Evolutionary conservation across 2,329 filamentous ascomycete species (phyloP), one percentile per base, ranked within the genome.

Genomic region (Arachnomyces sp.): DNA sequence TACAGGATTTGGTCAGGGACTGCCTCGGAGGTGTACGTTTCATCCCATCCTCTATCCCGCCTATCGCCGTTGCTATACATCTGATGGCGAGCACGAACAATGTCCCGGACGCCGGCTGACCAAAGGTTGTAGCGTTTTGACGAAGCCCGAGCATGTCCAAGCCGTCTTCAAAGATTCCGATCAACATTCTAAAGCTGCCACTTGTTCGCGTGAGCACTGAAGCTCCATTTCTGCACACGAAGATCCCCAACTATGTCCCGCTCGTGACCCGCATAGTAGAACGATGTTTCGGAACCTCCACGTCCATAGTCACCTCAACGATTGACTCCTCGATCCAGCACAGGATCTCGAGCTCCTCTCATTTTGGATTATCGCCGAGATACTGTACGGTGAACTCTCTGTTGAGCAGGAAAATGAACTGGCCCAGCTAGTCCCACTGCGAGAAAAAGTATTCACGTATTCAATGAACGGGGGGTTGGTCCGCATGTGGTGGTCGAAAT

Each of bases 101-200:
- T n/a, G n/a, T n/a, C n/a, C n/a, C n/a, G n/a, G n/a, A n/a, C n/a
- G n/a, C n/a, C n/a, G n/a, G n/a, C n/a, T n/a, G n/a, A n/a, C n/a
- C n/a, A n/a, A 15, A 34, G 9, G 8, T 16, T 34, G 28, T 34
- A 67, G 61, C 9, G 62, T 69, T 2, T 35, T 69, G 4, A 63
- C 58, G 0, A 31, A 47, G 4, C 56, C 64, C 2, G 47, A 57
- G 3, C 49, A 69, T 37, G 39, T 70, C 0, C 40, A 61, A 43
- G 43, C 44, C 0, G 54, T 69, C 4, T 70, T 68, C 45, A 55
- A 52, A 25, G 68, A 72, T 44, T 72, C 68, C 0, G 55, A 70
- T 39, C 57, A 50, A 30, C 68, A 72, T 45, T 31, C 42, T 14
- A 71, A 72, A 45, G 67, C 65, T 2, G 29, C 42, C 2, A 56